Conservation (phyloP, 352 stramenopile species). For the Pythium pyrilobum region DNA sequence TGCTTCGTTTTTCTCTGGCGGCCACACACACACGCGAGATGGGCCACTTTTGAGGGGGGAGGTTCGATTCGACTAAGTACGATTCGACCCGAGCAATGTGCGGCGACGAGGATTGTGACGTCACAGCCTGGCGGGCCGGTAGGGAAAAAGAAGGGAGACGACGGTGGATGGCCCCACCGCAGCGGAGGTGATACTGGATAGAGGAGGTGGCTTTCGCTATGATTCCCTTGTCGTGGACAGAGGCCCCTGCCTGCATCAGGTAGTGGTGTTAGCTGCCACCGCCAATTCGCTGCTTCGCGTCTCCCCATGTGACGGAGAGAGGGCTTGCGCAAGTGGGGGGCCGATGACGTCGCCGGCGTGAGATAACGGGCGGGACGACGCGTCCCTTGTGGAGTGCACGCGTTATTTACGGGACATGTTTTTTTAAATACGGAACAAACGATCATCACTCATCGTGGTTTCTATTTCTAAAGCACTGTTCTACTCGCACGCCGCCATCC, state of each 20-base stretch:
- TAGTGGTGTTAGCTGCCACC: too few relatives aligned
- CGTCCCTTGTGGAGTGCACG: neutral
- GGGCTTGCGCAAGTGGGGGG: neutral
- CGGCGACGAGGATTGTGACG: conserved; percentile 6
- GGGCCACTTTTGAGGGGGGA: conserved; percentile 1
- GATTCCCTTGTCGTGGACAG: too few relatives aligned
- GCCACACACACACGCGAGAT: conserved; percentile 18
- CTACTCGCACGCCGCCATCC: neutral
- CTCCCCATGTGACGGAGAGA: neutral
- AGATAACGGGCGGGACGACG: neutral
- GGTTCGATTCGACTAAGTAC: conserved; percentile 14
- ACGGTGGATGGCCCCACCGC: too few relatives aligned
- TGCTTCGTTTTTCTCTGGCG: conserved; percentile 35
- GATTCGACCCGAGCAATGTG: conserved; percentile 3
- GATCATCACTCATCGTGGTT: neutral
- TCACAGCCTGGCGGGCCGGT: too few relatives aligned
- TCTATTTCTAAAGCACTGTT: neutral
- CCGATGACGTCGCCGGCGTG: conserved; percentile 5
- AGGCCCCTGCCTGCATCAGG: too few relatives aligned
- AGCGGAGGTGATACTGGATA: neutral
- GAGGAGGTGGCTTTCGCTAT: too few relatives aligned
- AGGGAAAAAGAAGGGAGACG: too few relatives aligned
- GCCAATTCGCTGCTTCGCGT: neutral
- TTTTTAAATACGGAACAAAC: neutral
- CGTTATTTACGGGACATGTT: conserved; percentile 8